Evolutionary conservation across 1,139 yeast species (phyloP), one percentile per base, ranked within the genome.

Genomic region (Magnusiomyces paraingens): DNA sequence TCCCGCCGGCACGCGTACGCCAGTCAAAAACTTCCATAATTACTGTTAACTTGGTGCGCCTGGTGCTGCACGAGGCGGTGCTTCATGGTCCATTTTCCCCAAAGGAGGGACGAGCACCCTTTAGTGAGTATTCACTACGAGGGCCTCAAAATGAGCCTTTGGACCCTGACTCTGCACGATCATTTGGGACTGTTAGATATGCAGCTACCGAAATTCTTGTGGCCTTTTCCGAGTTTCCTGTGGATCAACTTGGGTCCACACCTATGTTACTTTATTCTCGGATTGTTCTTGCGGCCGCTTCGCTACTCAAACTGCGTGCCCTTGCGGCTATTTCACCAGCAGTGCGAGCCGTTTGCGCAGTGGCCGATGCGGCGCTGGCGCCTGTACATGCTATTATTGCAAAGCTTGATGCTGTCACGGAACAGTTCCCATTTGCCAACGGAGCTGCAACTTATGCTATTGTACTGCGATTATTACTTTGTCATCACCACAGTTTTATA

Each of bases 201-300:
- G 62, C 67, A 5, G 56, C 61, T 2, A 51, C 59, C 11, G 57
- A 55, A 18, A 57, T 62, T 14, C 50, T 66, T 8, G 60, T 63
- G 29, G 36, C 54, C 4, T 56, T 62, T 38, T 52, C 57, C 11
- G 49, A 47, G 20, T 52, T 55, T 17, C 47, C 56, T 11, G 55
- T 53, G 1, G 57, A 54, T 17, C 61, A 61, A 21, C 50, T 84
- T 43, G 79, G 85, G 0, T 68, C 76, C 2, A 71, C 82, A 51
- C 95, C 95, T 1, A 71, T 84, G 55, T 76, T 82, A 57, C 80
- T 80, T 59, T 79, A 80, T 53, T 77, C 89, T 1, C 72, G 95
- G 61, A 70, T 86, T 52, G 78, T 85, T 49, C 85, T 83, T 64
- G 81, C 88, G 1, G 82, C 83, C 0, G 87, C 89, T 11, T 80